Base-by-base conservation (phyloP, 306 rosid species). In the Canavalia ensiformis region DNA sequence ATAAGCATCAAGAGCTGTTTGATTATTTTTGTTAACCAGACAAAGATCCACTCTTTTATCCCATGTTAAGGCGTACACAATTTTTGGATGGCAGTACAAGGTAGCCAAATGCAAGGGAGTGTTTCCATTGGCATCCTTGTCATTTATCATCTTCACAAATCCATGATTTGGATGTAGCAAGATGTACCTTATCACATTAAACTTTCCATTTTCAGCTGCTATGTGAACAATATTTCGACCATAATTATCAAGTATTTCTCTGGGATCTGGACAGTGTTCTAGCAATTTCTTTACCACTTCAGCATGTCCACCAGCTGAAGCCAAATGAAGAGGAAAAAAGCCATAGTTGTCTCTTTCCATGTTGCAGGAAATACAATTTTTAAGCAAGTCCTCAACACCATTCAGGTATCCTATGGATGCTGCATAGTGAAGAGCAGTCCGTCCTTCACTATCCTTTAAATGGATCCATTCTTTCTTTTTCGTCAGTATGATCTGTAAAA, bases 101-200 rank as follows among this genome's bases (percentile, higher is more conserved):
- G 75, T 52, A 33, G 86, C 84, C 74, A 77, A 77, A 60, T 77
- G 86, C 42, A 81, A 65, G 4, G 88, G 85, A 47, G 77, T 81
- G 41, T 85, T 72, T 35, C 79, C 75, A 0, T 55, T 1, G 0
- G 0, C 1, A 12, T 82, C 82, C 34, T 74, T 35, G 0, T 34
- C 68, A 51, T 85, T 81, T 47, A 66, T 39, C 69, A 72, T 54
- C 3, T 49, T 31, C 18, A 18, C 1, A 18, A 77, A 35, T 44
- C n/a, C 35, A 11, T 28, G 37, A 5, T 34, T 13, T 8, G 18
- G 0, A 18, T 25, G 0, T 69, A 67, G 2, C 0, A 79, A 74
- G 28, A 73, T 18, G 25, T 47, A 57, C 0, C 7, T 57, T 8
- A 73, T 57, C 1, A 67, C 58, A 46, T 79, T 47, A 3, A 39